Percentiles rank a stretch among this genome's conserved stretches.
Evolutionary conservation across 2,329 filamentous ascomycete species (phyloP).

Genomic region (Metarhizium rileyi): DNA sequence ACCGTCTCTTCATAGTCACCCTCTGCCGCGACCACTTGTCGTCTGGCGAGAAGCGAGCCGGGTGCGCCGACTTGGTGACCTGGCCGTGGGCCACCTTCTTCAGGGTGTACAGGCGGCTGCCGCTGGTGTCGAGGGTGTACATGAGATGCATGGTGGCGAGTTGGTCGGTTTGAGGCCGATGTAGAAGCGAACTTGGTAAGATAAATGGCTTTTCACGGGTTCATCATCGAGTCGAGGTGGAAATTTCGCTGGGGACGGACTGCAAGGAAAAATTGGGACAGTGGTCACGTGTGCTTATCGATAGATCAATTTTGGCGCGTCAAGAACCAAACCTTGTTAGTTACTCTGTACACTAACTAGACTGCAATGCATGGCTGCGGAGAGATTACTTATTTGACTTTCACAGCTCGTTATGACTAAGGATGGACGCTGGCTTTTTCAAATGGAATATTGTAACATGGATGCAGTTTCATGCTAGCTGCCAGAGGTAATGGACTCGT

Average conservation of each 20-base stretch:
- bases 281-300: slow-evolving; percentile 15
- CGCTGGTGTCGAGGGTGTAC: slow-evolving; percentile 76
- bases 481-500: slow-evolving; percentile 1
- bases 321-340: too few species aligned
- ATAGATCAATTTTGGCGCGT: neutral
- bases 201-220: too few species aligned
- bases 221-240: slow-evolving; percentile 7
- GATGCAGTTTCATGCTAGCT: neutral
- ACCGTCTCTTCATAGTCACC: slow-evolving; percentile 90
- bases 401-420: neutral
- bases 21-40: slow-evolving; percentile 98
- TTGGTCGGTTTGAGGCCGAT: too few species aligned
- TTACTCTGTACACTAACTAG: too few species aligned
- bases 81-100: slow-evolving; percentile 79
- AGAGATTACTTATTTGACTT: too few species aligned
- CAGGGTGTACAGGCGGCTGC: slow-evolving; percentile 89
- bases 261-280: slow-evolving; percentile 2
- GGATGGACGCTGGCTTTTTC: neutral
- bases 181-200: too few species aligned
- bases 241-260: slow-evolving; percentile 1
- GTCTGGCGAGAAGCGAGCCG: slow-evolving; percentile 92
- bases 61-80: slow-evolving; percentile 93
- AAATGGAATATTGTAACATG: neutral
- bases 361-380: too few species aligned
- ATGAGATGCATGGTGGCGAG: slow-evolving; percentile 46